A percentile compares a stretch with the other conserved stretches of the same genome.
Evolutionary conservation across 176 grass and related monocot species (phyloP).

Genomic region (Panicum miliaceum): DNA sequence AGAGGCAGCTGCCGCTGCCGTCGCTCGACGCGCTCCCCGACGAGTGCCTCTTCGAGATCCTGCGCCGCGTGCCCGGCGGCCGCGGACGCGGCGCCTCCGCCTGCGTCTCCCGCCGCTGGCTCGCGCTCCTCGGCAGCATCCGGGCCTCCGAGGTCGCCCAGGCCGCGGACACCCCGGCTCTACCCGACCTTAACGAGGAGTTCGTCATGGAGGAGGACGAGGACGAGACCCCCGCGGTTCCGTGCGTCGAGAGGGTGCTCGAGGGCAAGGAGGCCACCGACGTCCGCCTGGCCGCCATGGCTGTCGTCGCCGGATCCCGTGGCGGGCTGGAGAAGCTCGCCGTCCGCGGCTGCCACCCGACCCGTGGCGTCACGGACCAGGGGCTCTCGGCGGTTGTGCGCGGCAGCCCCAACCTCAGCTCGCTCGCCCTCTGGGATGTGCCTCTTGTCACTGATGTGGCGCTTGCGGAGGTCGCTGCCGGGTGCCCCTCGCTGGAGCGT

Average conservation of each 20-base stretch:
- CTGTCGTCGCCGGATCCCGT: conserved; percentile 55
- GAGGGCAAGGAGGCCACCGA: conserved; percentile 83
- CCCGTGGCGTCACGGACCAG: conserved; percentile 71
- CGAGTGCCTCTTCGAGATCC: conserved; percentile 93
- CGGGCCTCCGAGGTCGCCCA: conserved; percentile 60
- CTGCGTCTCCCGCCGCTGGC: conserved; percentile 90
- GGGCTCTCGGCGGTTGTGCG: conserved; percentile 69
- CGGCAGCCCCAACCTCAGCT: conserved; percentile 61
- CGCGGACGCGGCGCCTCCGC: conserved; percentile 66
- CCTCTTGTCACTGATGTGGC: conserved; percentile 64
- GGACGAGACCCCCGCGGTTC: conserved; percentile 41
- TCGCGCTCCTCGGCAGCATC: conserved; percentile 69
- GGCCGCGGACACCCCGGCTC: neutral
- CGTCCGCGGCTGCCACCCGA: conserved; percentile 69
- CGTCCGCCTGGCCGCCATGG: conserved; percentile 73
- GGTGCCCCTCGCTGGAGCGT: conserved; percentile 76
- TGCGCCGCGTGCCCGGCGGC: conserved; percentile 65
- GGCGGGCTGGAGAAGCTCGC: conserved; percentile 78
- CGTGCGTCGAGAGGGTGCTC: conserved; percentile 48
- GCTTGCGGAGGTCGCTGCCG: conserved; percentile 68
- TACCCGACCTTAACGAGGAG: conserved; percentile 82
- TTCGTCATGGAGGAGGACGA: conserved; percentile 51
- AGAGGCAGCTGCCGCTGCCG: conserved; percentile 43
- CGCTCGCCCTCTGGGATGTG: conserved; percentile 75
- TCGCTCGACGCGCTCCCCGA: conserved; percentile 82